Evolutionary conservation across 768 basidiomycete species (phyloP), one percentile per base, ranked within the genome.

Genomic region (Phaeotremella fagi): DNA sequence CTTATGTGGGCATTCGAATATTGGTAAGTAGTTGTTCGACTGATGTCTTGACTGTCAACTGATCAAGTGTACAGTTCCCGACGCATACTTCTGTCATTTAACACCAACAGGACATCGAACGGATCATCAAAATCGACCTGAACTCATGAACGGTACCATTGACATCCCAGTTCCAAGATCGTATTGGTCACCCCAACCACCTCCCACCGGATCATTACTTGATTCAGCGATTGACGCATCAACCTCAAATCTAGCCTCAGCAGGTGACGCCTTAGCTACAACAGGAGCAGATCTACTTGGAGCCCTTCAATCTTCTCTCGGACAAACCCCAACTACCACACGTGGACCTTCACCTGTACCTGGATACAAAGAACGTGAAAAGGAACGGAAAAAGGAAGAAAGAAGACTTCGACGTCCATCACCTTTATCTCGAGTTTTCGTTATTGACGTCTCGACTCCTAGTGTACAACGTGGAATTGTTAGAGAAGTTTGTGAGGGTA

Each of bases 101-200:
- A 88, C 90, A 59, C 81, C 81, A 24, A 86, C 84, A 63, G 79
- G 85, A 35, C 80, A 85, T 64, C 81, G 91, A 26, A 75, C 89
- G 41, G 92, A 97, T 72, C 84, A 90, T 59, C 74, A 80, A 24
- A 78, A 87, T 52, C 82, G 90, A 6, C 88, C 86, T 16, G 95
- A 99, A 73, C 77, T 99, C 24, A 85, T 82, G 61, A 85, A 85
- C 71, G 95, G 95, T 1, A 97, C 91, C 0, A 81, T 95, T 45
- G 95, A 98, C 73, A 92, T 95, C 60, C 78, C 79, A 3, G 92
- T 92, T 9, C 80, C 85, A 0, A 77, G 83, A 57, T 82, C 84
- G 42, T 99, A 99, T 67, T 91, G 89, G 88, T 87, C 90, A 2
- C 59, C 65, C 28, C 75, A 77, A 51, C 63, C 75, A 25, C 57